phyloP scores from a whole-genome alignment of 2,329 filamentous ascomycete species.

The Gremmenia infestans region DNA sequence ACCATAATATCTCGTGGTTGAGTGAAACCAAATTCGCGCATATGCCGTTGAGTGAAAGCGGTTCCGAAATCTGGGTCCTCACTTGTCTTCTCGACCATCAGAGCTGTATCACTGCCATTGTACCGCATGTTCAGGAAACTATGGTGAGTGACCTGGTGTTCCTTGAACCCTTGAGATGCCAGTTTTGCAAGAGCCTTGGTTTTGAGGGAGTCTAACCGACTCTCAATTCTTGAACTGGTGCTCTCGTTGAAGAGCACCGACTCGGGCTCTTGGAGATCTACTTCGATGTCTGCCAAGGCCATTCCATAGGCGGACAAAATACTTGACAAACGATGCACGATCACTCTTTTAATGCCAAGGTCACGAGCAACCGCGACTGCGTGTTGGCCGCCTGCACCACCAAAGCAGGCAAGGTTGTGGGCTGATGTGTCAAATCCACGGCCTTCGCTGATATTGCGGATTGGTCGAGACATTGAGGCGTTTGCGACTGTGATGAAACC shows the following conservation, averaged over 20 bases:
- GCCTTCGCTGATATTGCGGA: conserved; percentile 82
- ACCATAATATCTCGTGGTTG: conserved; percentile 77
- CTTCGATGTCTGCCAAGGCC: conserved; percentile 81
- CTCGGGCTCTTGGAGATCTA: not conserved
- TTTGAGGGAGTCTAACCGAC: not conserved
- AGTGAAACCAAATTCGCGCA: conserved; percentile 86
- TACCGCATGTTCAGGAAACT: conserved; percentile 92
- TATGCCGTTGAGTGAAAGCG: conserved; percentile 78
- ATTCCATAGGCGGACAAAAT: conserved; percentile 88
- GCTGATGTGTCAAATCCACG: conserved; percentile 84
- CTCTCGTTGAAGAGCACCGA: not conserved
- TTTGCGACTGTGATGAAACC: conserved; percentile 87
- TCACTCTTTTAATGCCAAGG: conserved; percentile 75
- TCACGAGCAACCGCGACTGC: conserved; percentile 76
- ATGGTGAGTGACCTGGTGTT: conserved; percentile 71
- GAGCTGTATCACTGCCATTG: conserved; percentile 77
- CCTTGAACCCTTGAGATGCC: conserved; percentile 67
- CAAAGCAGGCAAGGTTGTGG: conserved; percentile 83
- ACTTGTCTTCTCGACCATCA: conserved; percentile 74
- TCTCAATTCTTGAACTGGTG: not conserved
- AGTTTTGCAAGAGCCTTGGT: not conserved
- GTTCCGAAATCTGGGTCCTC: conserved; percentile 61
- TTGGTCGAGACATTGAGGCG: conserved; percentile 84
- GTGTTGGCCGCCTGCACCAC: conserved; percentile 88
- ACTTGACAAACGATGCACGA: conserved; percentile 81